Percentiles rank a stretch among this genome's conserved stretches.
Evolutionary conservation across 2,329 filamentous ascomycete species (phyloP).

Genomic region (Hyphodiscus sp.): DNA sequence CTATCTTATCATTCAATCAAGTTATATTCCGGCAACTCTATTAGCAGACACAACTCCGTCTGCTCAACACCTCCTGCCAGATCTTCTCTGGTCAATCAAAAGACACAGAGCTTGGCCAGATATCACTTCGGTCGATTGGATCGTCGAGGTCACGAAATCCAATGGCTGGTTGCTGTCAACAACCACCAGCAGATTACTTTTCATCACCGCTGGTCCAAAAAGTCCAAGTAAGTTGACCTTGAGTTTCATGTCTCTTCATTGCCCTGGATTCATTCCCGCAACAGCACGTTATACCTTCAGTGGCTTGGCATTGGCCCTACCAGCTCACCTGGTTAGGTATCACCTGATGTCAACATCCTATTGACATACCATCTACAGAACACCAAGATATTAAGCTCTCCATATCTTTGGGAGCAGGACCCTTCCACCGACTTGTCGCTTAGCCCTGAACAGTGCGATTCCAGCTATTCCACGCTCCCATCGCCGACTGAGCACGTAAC

Average conservation of each 20-base stretch:
- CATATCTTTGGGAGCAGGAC: conserved; percentile 17
- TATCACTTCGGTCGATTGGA: not conserved
- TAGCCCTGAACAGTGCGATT: conserved; percentile 19
- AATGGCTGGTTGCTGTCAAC: conserved; percentile 16
- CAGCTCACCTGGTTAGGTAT: not conserved
- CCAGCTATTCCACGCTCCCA: conserved; percentile 23
- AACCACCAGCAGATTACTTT: conserved; percentile 17
- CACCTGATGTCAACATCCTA: conserved; percentile 1
- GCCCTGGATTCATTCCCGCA: not conserved
- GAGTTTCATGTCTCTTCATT: not conserved
- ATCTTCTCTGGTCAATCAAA: not conserved
- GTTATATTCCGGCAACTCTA: not conserved
- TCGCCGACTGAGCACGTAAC: conserved; percentile 21
- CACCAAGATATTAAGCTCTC: conserved; percentile 10
- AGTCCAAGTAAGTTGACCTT: conserved; percentile 15
- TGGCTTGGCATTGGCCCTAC: not conserved
- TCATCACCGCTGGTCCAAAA: conserved; percentile 10
- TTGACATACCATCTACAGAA: conserved; percentile 9
- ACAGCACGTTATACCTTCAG: not conserved
- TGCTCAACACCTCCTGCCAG: not conserved
- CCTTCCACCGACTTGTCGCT: conserved; percentile 15
- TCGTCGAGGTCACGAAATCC: not conserved
- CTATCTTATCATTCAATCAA: not conserved
- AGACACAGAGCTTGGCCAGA: not conserved
- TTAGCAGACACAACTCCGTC: no score